Base-by-base conservation (phyloP, 1,139 yeast species). In the Entelexis sorbosivorans region DNA sequence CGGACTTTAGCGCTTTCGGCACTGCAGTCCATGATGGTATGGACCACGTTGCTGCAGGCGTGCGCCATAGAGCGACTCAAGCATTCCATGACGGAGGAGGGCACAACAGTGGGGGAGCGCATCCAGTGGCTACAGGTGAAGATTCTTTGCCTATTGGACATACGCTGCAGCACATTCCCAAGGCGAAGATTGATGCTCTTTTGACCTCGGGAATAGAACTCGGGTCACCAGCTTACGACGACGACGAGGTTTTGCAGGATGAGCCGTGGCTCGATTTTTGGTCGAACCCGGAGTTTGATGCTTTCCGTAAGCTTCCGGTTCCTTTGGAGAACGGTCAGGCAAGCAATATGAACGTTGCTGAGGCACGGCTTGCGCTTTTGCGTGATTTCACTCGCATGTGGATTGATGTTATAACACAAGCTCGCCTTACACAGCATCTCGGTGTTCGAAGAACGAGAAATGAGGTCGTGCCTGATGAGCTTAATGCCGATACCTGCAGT, bases 371-470 rank as follows among this genome's bases (percentile, higher is more conserved):
- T 34, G 61, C 61, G 44, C 57, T 72, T 34, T 51, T 60, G 51
- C 59, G 66, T 48, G 77, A 82, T 55, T 69, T 84, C 38, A 76
- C 91, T 0, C 72, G 71, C 20, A 77, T 93, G 0, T 89, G 97
- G 97, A 74, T 83, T 61, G 68, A 77, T 51, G 58, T 62, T 9
- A 62, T 62, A 49, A 58, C 56, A 3, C 57, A 54, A 19, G 56
- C 58, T 10, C 51, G 57, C 11, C 53, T 58, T 16, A 60, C 61
- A 35, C 61, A 60, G 49, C 66, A 69, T 14, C 78, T 79, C 34
- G 73, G 84, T 16, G 64, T 69, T 6, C 66, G 70, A n/a, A 79
- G 80, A 60, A 74, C 77, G 9, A 56, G 69, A 24, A 76, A 70
- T 50, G 61, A 80, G 22, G 61, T 68, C 11, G 49, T 48, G 31